Percentiles rank a stretch among this genome's conserved stretches.
These are phyloP conservation scores for Dothiorella sarmentorum DNA, from an alignment of 2,329 filamentous ascomycete species.

Conservation along the genomic window DNA sequence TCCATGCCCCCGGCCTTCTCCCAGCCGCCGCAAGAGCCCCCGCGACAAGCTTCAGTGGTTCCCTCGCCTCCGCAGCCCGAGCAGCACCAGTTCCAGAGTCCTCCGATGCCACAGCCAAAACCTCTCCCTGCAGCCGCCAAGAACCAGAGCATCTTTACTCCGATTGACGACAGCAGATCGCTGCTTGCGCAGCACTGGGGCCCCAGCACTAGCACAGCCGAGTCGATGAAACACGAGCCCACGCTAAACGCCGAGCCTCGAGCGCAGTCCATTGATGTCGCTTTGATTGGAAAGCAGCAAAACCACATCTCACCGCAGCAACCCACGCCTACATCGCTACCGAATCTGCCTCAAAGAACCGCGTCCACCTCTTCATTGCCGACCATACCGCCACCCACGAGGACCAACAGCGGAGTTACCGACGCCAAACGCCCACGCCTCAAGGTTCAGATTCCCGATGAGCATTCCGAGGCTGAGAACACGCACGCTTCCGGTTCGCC, in stretches of 20 bases:
- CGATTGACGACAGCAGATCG: constrained; percentile 88
- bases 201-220: constrained; percentile 50
- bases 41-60: constrained; percentile 38
- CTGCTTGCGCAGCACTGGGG: constrained; percentile 77
- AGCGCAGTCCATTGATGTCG: constrained; percentile 64
- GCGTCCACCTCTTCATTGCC: constrained; percentile 61
- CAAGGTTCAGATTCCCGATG: constrained; percentile 92
- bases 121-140: constrained; percentile 59
- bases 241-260: constrained; percentile 39
- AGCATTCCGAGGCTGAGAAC: constrained; percentile 74
- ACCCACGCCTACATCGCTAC: constrained; percentile 34
- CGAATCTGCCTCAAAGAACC: constrained; percentile 47
- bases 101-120: constrained; percentile 59
- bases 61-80: constrained; percentile 51
- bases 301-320: constrained; percentile 55
- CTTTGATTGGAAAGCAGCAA: constrained; percentile 50
- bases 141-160: constrained; percentile 92
- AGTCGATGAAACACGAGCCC: constrained; percentile 44
- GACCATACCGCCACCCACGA: constrained; percentile 69
- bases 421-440: constrained; percentile 74
- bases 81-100: constrained; percentile 52
- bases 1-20: constrained; percentile 69
- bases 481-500: constrained; percentile 68
- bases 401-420: constrained; percentile 70
- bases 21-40: constrained; percentile 34